A percentile compares a stretch with the other conserved stretches of the same genome.
Conservation (phyloP, 2,329 filamentous ascomycete species). For the Karstenula rhodostoma region DNA sequence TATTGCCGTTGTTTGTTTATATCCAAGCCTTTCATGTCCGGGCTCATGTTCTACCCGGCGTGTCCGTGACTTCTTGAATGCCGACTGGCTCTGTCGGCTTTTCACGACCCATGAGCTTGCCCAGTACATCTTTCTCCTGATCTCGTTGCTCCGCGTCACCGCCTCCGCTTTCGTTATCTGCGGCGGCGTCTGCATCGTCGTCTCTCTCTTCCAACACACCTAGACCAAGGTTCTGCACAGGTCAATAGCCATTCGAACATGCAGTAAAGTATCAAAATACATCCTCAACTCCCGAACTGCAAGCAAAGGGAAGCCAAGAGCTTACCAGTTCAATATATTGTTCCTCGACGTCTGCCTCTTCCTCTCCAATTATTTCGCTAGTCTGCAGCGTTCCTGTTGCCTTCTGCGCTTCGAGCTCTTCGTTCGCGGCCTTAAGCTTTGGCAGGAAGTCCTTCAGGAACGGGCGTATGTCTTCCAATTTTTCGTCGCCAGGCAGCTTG, state of each 20-base stretch:
- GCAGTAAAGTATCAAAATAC: background rate
- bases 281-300: background rate
- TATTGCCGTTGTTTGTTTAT: background rate
- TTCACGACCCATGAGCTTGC: slow-evolving; percentile 48
- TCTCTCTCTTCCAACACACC: slow-evolving; percentile 55
- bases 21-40: background rate
- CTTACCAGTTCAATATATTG: slow-evolving; percentile 54
- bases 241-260: slow-evolving; percentile 18
- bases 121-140: slow-evolving; percentile 43
- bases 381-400: slow-evolving; percentile 49
- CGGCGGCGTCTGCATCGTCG: slow-evolving; percentile 25
- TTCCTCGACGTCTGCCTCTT: slow-evolving; percentile 34
- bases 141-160: slow-evolving; percentile 17
- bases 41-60: background rate
- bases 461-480: slow-evolving; percentile 39
- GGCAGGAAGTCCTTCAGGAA: slow-evolving; percentile 55
- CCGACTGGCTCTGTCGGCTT: slow-evolving; percentile 27
- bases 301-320: background rate
- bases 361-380: slow-evolving; percentile 47
- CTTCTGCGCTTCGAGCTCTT: slow-evolving; percentile 51
- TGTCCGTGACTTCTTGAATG: slow-evolving; percentile 42
- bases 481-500: slow-evolving; percentile 34
- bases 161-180: slow-evolving; percentile 32
- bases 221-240: slow-evolving; percentile 51
- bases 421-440: slow-evolving; percentile 53